These are phyloP conservation scores for Primulina eburnea DNA, from an alignment of 257 asterid genomes.

Conservation along the genomic window DNA sequence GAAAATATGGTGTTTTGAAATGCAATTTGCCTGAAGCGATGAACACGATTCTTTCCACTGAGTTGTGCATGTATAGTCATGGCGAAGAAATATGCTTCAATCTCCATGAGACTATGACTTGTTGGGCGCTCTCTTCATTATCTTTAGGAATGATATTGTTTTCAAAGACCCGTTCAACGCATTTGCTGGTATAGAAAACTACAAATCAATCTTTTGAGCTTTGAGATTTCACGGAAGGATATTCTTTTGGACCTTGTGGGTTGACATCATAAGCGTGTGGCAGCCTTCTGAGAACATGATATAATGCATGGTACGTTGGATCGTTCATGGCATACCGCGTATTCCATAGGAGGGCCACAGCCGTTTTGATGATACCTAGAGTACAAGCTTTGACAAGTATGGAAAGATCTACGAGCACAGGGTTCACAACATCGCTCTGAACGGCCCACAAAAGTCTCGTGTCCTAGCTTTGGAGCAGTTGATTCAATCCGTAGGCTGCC, in stretches of 20 bases:
- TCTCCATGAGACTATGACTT: too few relatives aligned
- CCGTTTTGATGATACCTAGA: constrained; percentile 93
- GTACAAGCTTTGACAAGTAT: constrained; percentile 87
- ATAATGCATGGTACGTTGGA: constrained; percentile 93
- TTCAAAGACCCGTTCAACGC: constrained; percentile 83
- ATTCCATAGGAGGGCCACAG: constrained; percentile 91
- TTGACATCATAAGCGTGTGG: constrained; percentile 87
- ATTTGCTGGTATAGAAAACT: constrained; percentile 72
- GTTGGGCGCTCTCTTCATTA: constrained; percentile 8
- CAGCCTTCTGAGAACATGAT: constrained; percentile 86
- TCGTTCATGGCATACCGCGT: constrained; percentile 85
- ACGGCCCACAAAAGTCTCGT: constrained; percentile 68
- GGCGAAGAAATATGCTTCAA: too few relatives aligned
- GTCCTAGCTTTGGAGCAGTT: constrained; percentile 63
- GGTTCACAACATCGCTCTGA: constrained; percentile 86
- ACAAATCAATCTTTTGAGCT: constrained; percentile 74
- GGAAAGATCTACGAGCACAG: constrained; percentile 94
- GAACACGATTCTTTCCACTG: too few relatives aligned
- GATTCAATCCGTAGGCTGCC: constrained; percentile 60
- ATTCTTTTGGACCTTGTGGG: constrained; percentile 74
- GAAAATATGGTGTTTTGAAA: background rate
- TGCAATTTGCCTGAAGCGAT: background rate
- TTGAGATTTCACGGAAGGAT: constrained; percentile 74
- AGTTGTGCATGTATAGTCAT: too few relatives aligned
- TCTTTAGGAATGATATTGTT: constrained; percentile 72